phyloP scores from a whole-genome alignment of 192 early-diverging fungal species.

The Umbelopsis sp. region DNA sequence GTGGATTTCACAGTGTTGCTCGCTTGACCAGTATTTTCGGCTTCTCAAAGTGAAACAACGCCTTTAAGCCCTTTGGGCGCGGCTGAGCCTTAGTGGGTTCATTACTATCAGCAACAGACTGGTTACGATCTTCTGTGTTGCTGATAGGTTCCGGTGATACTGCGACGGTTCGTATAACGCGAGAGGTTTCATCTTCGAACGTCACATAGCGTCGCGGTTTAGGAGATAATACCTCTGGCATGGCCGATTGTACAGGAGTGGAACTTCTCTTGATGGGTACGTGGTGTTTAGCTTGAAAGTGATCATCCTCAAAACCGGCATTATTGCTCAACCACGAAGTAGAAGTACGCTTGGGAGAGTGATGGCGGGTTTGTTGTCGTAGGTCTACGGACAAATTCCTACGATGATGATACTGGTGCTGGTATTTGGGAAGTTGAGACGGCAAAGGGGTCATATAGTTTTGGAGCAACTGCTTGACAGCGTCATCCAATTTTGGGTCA shows the following conservation, averaged over 20 bases:
- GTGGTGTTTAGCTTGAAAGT: background rate
- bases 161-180: background rate
- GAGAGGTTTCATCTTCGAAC: background rate
- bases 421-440: background rate
- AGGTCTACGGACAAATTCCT: background rate
- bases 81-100: background rate
- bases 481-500: background rate
- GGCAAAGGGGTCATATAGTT: background rate
- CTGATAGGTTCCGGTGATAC: background rate
- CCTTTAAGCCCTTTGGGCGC: background rate
- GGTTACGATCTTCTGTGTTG: background rate
- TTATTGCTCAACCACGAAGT: constrained; percentile 1
- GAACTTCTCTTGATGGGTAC: background rate
- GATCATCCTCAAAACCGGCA: background rate
- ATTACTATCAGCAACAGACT: background rate
- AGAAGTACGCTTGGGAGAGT: background rate
- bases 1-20: background rate
- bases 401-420: constrained; percentile 4
- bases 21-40: background rate
- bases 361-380: background rate
- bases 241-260: background rate
- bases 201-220: constrained; percentile 1
- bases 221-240: background rate
- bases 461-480: background rate
- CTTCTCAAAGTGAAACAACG: constrained; percentile 1